Base-by-base conservation (phyloP, 2,329 filamentous ascomycete genomes). In the Beauveria scarabaeidicola region DNA sequence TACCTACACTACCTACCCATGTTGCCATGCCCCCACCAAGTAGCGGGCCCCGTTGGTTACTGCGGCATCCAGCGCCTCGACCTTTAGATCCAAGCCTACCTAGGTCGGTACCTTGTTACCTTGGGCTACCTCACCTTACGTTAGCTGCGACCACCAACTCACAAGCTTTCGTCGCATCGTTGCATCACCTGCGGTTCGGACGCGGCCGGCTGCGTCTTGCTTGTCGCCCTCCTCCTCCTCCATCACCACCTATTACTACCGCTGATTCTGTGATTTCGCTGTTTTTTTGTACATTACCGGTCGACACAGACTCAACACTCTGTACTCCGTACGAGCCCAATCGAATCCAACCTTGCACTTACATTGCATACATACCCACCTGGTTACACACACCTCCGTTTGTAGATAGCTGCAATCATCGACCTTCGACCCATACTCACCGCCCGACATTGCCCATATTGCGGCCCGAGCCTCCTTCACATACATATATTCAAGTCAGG, bases 21-120 rank as follows among this genome's bases (percentile, higher is more conserved):
- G 55, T 60, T 60, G 51, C 58, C 25, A 44, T 29, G 15, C 36
- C 23, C 52, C 51, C 41, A 41, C 58, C 32, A 36, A 6, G 32
- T 51, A 36, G 47, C 47, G 19, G 25, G 58, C 52, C 59, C 59
- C 59, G 59, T 60, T 60, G 59, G 59, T 60, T 60, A 60, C 59
- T 60, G 59, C 59, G 59, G 59, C 59, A 60, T 51, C 59, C 59
- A 60, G 59, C 52, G 52, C 59, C 52, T 60, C 52, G 36, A 44
- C 44, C 44, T 52, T 32, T 27, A 47, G 27, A 44, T 58, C 46
- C 56, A 32, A 52, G 36, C 38, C 25, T 48, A 48, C 46, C 46
- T 48, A 3, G 38, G n/a, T 19, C 3, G 15, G 40, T 13, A 23
- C 21, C 9, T 38, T 27, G 52, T 17, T 36, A 36, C 32, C 32